Base-by-base conservation (phyloP, 2,329 filamentous ascomycete genomes). In the Coniella vitis region DNA sequence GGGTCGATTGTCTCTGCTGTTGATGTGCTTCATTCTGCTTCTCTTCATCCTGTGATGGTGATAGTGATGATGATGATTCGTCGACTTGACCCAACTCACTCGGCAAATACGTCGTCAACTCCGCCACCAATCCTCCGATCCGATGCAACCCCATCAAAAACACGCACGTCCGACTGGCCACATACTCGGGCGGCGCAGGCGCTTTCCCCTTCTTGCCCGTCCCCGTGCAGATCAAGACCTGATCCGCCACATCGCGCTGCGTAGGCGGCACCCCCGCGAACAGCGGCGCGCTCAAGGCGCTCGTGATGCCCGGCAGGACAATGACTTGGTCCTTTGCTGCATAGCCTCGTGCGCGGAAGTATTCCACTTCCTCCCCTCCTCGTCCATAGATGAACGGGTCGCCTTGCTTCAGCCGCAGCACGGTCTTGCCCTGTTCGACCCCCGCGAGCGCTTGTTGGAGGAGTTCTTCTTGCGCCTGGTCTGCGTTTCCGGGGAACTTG, bases 401-500 rank as follows among this genome's bases (percentile, higher is more conserved):
- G 39, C 93, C 93, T 65, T 98, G 93, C 70, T 98, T 98, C 38
- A 98, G 74, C 3, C 93, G 79, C 31, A 98, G 74, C 0, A 98
- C 93, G 1, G 81, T 86, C 63, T 87, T 82, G 12, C 93, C 93
- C 17, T 68, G 66, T 4, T 60, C 63, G 14, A 74, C 73, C 2
- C 82, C 89, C 3, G 79, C 78, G 2, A 95, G 73, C 0, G 89
- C 93, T 58, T 88, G 76, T 46, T 83, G 76, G 3, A 95, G 78
- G 4, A 98, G 81, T 66, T 98, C 93, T 61, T 90, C 83, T 64
- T 98, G 93, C 0, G 93, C 93, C 38, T 82, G 81, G 58, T 98
- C 93, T 36, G 93, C 93, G 66, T 98, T 97, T 19, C 93, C 93
- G 1, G 93, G 93, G 67, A 98, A 98, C 65, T 98, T 98, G 61